Base-by-base conservation (phyloP, 148 eudicot species). In the Gaultheria prostrata region DNA sequence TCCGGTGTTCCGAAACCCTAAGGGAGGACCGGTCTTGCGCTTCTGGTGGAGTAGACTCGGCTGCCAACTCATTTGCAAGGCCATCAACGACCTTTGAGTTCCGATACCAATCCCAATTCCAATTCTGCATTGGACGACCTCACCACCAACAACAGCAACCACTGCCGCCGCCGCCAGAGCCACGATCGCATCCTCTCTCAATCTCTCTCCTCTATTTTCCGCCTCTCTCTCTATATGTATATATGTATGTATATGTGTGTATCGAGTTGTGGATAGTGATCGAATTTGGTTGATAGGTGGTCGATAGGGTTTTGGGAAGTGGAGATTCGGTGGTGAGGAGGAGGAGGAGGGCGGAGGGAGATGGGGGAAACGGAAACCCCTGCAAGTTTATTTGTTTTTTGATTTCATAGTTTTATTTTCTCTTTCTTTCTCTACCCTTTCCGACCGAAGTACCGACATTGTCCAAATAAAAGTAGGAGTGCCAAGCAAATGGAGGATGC, bases 31-130 rank as follows among this genome's bases (percentile, higher is more conserved):
- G 79, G 75, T 83, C 85, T 88, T 93, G 63, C 93, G 89, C 86
- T 91, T 92, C 30, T 87, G 88, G 45, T 85, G 82, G 65, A 88
- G 80, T 65, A 90, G 88, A 74, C 76, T 86, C 14, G 87, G 92
- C 87, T 92, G 92, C 98, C 98, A 96, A 78, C 83, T 94, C 99
- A 96, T 93, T 86, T 93, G 93, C 93, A 92, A 88, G 88, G 87
- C 94, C 95, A 88, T 88, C 84, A 87, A 86, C 90, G 87, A 77
- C 78, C 90, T 51, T 6, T 6, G 43, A 39, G 4, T 39, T 39
- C 70, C 7, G 85, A 61, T 56, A 39, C 59, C 80, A 28, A 53
- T 77, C 28, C 84, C 87, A 71, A 21, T 59, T 63, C 69, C 12
- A 10, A 48, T 48, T 48, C 50, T 10, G 50, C 50, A 48, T 48